Conservation (phyloP, 1,284 basidiomycete species). For the Boletus calvinii region DNA sequence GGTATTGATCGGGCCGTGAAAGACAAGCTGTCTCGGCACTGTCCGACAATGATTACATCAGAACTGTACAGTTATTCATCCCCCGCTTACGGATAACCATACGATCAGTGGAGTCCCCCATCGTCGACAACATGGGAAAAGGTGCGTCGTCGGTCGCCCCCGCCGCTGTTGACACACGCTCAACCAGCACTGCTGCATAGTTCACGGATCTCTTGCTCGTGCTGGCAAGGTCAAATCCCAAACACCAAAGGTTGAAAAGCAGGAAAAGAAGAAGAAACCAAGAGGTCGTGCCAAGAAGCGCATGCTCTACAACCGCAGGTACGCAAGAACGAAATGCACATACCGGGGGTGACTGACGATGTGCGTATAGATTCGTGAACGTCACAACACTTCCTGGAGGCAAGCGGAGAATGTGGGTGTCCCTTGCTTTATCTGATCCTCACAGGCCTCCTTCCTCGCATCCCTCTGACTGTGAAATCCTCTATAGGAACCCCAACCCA, state of each 20-base stretch:
- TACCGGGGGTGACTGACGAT: constrained; percentile 4
- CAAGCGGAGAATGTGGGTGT: constrained; percentile 93
- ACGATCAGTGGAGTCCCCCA: constrained; percentile 21
- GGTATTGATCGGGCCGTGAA: no score
- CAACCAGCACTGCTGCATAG: constrained; percentile 37
- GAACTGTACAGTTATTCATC: constrained; percentile 29
- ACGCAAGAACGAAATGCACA: constrained; percentile 30
- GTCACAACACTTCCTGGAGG: constrained; percentile 88
- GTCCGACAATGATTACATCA: constrained; percentile 11
- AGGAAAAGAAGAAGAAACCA: constrained; percentile 97
- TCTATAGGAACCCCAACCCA: constrained; percentile 76
- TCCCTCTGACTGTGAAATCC: constrained; percentile 70
- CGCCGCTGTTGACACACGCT: background rate
- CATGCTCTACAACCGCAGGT: constrained; percentile 92
- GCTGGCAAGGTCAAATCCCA: constrained; percentile 99
- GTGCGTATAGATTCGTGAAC: constrained; percentile 80
- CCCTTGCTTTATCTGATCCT: constrained; percentile 14
- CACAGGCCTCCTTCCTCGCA: constrained; percentile 50
- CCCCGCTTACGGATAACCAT: constrained; percentile 17
- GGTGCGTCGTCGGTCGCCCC: constrained; percentile 37
- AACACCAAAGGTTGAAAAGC: constrained; percentile 94
- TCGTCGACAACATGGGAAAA: constrained; percentile 66
- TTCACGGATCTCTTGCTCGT: constrained; percentile 99
- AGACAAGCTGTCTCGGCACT: constrained; percentile 1
- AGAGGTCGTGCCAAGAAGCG: constrained; percentile 98